A percentile compares a stretch with the other conserved stretches of the same genome.
Evolutionary conservation across 306 rosid species (phyloP).

Genomic region (Fragaria ananassa): DNA sequence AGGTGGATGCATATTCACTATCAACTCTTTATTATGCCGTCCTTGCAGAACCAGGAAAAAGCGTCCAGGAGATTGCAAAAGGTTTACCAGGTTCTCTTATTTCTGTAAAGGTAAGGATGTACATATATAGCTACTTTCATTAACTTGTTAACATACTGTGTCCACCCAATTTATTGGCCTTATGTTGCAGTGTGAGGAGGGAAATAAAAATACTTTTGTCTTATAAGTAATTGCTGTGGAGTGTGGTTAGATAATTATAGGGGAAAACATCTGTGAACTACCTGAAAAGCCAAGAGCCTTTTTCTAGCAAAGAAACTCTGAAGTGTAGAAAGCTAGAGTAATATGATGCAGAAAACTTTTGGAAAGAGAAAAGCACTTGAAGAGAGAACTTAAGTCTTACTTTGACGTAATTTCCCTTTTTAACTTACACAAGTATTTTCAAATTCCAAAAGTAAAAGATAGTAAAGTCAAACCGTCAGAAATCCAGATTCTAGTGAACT

Average conservation of each 20-base stretch:
- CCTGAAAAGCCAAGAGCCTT: neutral
- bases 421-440: neutral
- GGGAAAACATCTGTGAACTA: neutral
- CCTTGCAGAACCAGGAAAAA: conserved; percentile 54
- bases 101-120: conserved; percentile 56
- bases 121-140: conserved; percentile 6
- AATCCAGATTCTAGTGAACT: neutral
- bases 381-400: neutral
- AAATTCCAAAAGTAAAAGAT: neutral
- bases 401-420: neutral
- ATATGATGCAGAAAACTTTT: neutral
- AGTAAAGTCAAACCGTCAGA: neutral
- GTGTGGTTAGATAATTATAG: neutral
- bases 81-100: conserved; percentile 50
- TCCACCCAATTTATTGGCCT: neutral
- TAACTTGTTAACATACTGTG: neutral
- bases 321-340: neutral
- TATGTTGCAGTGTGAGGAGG: neutral
- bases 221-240: neutral
- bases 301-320: neutral
- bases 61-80: conserved; percentile 67
- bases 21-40: conserved; percentile 11
- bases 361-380: neutral
- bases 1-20: neutral
- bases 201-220: neutral